Evolutionary conservation across 176 grass and related monocot species (phyloP), one percentile per base, ranked within the genome.

Genomic region (Pontederia paniculata): DNA sequence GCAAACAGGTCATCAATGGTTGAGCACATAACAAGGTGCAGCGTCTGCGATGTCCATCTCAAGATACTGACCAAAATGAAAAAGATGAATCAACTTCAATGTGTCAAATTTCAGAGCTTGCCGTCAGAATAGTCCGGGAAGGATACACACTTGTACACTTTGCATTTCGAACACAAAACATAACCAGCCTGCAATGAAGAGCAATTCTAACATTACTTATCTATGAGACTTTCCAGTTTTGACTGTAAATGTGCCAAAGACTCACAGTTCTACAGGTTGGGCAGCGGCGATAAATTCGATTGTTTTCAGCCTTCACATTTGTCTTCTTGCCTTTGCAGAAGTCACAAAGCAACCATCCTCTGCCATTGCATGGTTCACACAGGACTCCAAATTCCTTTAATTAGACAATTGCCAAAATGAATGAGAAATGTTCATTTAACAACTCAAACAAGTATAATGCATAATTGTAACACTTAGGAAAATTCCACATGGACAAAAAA

Each of bases 291-390:
- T 81, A 84, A 43, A 84, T 48, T 66, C 86, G 62, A 68, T 43
- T 89, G 57, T 44, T 57, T 54, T 75, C 62, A 12, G 86, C 63
- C 74, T 81, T 70, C 49, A 89, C 77, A 69, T 89, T 78, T 69
- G 80, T 89, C 86, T 89, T 84, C 81, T 84, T 84, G 21, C 86
- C 86, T 44, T 84, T 57, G 66, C 86, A 84, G 65, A 84, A 84
- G 61, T 70, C 74, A 63, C 86, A 89, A 10, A 89, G 45, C 71
- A 78, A 48, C 86, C 86, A 89, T 44, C 86, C 86, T 23, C 50
- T 44, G 57, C 77, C 86, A 17, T 21, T 16, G 67, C 86, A 89
- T 6, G 12, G 67, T 5, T 76, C 81, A 23, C 86, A 89, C 62
- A 19, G 71, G 64, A 73, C 78, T 53, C 74, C 74, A 69, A 12